Conservation (phyloP, 257 asterid species). For the Petrea volubilis region DNA sequence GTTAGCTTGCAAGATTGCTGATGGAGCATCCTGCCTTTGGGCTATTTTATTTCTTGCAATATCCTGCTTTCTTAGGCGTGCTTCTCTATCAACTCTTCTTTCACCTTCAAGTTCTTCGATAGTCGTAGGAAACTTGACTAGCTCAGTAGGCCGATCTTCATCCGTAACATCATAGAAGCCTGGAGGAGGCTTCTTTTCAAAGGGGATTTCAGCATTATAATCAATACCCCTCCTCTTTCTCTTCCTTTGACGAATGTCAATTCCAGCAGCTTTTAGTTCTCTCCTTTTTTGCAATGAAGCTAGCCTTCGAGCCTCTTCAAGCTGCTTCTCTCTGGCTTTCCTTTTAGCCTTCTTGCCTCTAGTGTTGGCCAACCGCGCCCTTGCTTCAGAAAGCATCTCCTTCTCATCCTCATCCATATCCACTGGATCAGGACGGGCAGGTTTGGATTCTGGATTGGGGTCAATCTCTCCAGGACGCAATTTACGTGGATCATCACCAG, state of each 20-base stretch:
- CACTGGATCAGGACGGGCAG: slow-evolving; percentile 99
- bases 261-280: slow-evolving; percentile 97
- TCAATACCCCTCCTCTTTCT: slow-evolving; percentile 96
- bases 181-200: slow-evolving; percentile 96
- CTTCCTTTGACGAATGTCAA: slow-evolving; percentile 68
- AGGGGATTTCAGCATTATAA: slow-evolving; percentile 94
- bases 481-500: slow-evolving; percentile 93
- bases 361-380: slow-evolving; percentile 95
- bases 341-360: slow-evolving; percentile 97
- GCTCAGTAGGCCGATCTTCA: slow-evolving; percentile 80
- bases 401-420: slow-evolving; percentile 99
- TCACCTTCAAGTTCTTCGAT: slow-evolving; percentile 99
- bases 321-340: slow-evolving; percentile 97
- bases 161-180: slow-evolving; percentile 88
- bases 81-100: slow-evolving; percentile 87
- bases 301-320: slow-evolving; percentile 98
- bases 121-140: slow-evolving; percentile 87
- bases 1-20: slow-evolving; percentile 91
- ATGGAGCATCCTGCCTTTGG: slow-evolving; percentile 94
- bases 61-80: slow-evolving; percentile 93
- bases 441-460: slow-evolving; percentile 98
- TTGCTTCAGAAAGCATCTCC: slow-evolving; percentile 99
- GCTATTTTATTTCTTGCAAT: slow-evolving; percentile 88
- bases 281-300: slow-evolving; percentile 99
- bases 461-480: slow-evolving; percentile 98